A percentile compares a stretch with the other conserved stretches of the same genome.
phyloP scores from a whole-genome alignment of 2,329 filamentous ascomycete species.

The Trichoderma hamatum region DNA sequence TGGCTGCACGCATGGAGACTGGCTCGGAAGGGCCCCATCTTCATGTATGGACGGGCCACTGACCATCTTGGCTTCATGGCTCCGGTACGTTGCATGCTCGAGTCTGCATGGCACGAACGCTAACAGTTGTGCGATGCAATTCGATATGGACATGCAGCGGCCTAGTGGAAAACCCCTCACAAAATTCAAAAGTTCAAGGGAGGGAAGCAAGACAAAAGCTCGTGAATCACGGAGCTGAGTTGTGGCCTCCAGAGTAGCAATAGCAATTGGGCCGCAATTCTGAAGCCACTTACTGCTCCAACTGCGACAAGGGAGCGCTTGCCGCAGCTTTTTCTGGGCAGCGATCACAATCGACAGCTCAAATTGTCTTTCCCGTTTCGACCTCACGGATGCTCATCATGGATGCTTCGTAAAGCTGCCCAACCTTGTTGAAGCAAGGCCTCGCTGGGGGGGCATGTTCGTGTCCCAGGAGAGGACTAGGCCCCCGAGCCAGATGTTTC shows the following conservation, averaged over 20 bases:
- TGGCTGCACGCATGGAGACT: conserved; percentile 5
- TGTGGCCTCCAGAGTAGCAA: neutral
- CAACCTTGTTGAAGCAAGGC: conserved; percentile 6
- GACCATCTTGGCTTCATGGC: conserved; percentile 15
- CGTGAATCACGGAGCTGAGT: neutral
- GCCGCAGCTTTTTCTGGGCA: conserved; percentile 14
- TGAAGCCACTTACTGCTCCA: neutral
- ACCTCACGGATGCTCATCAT: neutral
- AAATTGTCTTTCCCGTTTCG: conserved; percentile 13
- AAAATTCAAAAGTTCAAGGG: neutral
- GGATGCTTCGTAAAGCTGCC: neutral
- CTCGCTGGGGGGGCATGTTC: conserved; percentile 3
- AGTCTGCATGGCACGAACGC: conserved; percentile 17
- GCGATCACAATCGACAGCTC: conserved; percentile 8
- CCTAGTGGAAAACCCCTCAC: conserved; percentile 7
- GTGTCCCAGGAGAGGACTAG: conserved; percentile 17
- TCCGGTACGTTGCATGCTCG: conserved; percentile 4
- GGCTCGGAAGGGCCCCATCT: conserved; percentile 13
- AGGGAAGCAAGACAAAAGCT: neutral
- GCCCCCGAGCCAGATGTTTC: conserved; percentile 19
- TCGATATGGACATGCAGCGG: neutral
- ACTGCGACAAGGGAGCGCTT: neutral
- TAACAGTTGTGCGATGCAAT: conserved; percentile 20
- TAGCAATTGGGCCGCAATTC: neutral
- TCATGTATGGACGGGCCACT: conserved; percentile 4